Evolutionary conservation across 2,329 filamentous ascomycete genomes (phyloP), one percentile per base, ranked within the genome.

Genomic region (Penicillium sp.): DNA sequence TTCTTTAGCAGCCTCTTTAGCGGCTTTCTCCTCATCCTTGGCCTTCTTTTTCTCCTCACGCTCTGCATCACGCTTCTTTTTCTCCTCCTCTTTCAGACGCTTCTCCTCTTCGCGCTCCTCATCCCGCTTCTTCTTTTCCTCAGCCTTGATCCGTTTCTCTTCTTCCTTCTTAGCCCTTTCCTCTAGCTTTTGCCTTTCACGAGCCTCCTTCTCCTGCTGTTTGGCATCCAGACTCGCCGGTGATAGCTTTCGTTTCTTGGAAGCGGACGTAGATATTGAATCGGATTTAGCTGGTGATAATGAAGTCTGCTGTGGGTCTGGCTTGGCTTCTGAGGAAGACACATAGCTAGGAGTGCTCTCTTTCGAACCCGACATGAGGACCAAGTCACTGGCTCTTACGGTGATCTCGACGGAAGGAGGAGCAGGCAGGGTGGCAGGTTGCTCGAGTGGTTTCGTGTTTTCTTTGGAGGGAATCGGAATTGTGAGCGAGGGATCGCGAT

Each of bases 31-130:
- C 60, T 81, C 77, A 30, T 81, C 78, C 60, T 75, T 78, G 54
- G 70, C 76, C 66, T 74, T 78, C 40, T 70, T 73, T 62, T 82
- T 79, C 59, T 80, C 79, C 51, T 80, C 78, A n/a, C 77, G 73
- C 61, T 78, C 79, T n/a, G 78, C 75, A 38, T 79, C 74, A 16
- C 75, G 73, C 49, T 80, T 82, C 57, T 71, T 76, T 57, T 78
- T 82, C 65, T 83, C 81, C 57, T 81, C 78, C 62, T 82, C 78
- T n/a, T 80, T 79, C 54, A 76, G 76, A 11, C 77, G 75, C 14
- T 74, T 77, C 49, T 79, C 76, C 57, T 77, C 79, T 52, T 78
- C 74, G 1, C 60, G 65, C 38, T 66, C 64, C 5, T 61, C 61
- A 0, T 68, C 65, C 2, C 64, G 62, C 60, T 71, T 73, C 52